Conservation (phyloP, 257 asterid genomes). For the Solanum neorickii region DNA sequence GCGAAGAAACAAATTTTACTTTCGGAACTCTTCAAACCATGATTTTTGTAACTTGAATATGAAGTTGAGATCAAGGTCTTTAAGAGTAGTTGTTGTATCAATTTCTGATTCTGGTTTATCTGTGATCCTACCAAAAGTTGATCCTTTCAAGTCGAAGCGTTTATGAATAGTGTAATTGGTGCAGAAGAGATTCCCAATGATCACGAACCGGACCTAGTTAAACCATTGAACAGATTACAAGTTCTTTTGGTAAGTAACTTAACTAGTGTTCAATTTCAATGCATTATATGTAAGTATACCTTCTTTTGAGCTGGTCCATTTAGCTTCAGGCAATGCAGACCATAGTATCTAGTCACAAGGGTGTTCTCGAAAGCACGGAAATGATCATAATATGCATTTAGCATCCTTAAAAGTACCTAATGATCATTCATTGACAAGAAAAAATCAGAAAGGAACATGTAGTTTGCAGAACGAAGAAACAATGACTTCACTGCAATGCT, state of each 20-base stretch:
- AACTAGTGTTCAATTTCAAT: not conserved
- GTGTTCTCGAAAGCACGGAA: conserved; percentile 49
- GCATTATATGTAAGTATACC: conserved; percentile 16
- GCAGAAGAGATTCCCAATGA: conserved; percentile 19
- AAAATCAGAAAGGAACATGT: not conserved
- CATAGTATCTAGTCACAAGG: conserved; percentile 54
- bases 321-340: conserved; percentile 68
- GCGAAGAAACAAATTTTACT: not conserved
- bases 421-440: not conserved
- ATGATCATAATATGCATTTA: conserved; percentile 46
- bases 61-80: conserved; percentile 19
- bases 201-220: conserved; percentile 11
- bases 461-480: not conserved
- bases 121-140: conserved; percentile 14
- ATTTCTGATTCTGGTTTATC: conserved; percentile 15
- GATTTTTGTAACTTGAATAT: conserved; percentile 5
- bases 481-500: not conserved
- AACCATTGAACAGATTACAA: not conserved
- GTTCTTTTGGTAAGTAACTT: not conserved
- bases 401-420: conserved; percentile 77
- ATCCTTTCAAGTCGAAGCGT: conserved; percentile 19
- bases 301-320: conserved; percentile 38
- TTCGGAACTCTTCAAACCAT: conserved; percentile 8
- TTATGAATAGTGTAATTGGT: conserved; percentile 8
- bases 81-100: conserved; percentile 14